Evolutionary conservation across 192 early-diverging fungal genomes (phyloP).

Genomic region (Globomyces pollinis-pini): DNA sequence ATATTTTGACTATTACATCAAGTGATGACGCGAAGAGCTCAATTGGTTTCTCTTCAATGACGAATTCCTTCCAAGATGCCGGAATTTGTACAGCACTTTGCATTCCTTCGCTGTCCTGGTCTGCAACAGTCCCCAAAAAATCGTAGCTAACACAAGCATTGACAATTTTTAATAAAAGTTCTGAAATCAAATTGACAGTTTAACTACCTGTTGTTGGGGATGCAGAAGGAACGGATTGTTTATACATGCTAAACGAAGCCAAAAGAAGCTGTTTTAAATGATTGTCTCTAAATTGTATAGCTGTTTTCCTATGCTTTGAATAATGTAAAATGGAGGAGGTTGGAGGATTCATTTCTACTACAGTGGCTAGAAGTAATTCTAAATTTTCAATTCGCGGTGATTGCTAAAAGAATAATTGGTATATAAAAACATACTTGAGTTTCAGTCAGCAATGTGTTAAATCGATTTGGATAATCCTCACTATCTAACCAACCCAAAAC

Average conservation of each 20-base stretch:
- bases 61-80: neutral
- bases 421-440: too few species aligned
- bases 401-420: too few species aligned
- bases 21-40: neutral
- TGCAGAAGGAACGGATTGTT: neutral
- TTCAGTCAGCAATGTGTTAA: too few species aligned
- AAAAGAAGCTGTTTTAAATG: constrained; percentile 3
- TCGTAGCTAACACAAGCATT: neutral
- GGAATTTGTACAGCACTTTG: constrained; percentile 4
- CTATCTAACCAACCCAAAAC: too few species aligned
- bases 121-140: constrained; percentile 5
- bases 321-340: neutral
- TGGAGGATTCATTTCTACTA: constrained; percentile 5
- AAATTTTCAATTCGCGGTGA: too few species aligned
- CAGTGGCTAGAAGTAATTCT: neutral
- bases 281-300: constrained; percentile 7
- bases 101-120: constrained; percentile 11
- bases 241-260: neutral
- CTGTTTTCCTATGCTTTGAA: constrained; percentile 4
- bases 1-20: too few species aligned
- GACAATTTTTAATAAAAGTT: neutral
- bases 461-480: too few species aligned
- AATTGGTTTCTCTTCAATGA: neutral
- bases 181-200: neutral
- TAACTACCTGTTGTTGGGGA: too few species aligned